Conservation (phyloP, 169 alveolate species). For the Haemoproteus tartakovskyi region DNA sequence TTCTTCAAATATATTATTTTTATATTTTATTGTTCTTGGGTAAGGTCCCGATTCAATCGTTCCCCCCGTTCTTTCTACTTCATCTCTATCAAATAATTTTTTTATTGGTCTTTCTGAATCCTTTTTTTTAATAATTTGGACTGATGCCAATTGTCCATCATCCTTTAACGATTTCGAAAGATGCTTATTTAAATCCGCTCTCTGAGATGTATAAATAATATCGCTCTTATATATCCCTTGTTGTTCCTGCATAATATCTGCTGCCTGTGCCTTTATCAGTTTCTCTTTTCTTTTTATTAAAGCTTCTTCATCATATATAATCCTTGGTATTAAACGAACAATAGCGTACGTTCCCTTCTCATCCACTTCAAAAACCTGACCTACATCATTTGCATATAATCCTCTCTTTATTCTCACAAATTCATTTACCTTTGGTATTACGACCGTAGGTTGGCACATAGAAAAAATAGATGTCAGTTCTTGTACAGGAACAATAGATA, state of each 20-base stretch:
- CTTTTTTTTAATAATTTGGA: slow-evolving; percentile 38
- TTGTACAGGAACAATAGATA: slow-evolving; percentile 81
- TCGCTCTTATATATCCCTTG: slow-evolving; percentile 10
- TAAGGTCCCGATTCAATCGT: slow-evolving; percentile 80
- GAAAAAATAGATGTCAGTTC: slow-evolving; percentile 83
- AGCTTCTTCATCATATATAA: slow-evolving; percentile 60
- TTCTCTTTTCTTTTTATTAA: background rate
- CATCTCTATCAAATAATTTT: slow-evolving; percentile 80
- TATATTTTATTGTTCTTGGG: slow-evolving; percentile 84
- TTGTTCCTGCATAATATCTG: background rate
- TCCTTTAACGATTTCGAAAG: too few species aligned
- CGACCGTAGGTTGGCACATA: slow-evolving; percentile 74
- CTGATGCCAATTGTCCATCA: too few species aligned
- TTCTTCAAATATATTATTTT: slow-evolving; percentile 81
- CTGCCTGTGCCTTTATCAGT: background rate
- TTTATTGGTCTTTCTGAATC: slow-evolving; percentile 70
- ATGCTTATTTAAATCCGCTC: too few species aligned
- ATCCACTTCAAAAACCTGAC: slow-evolving; percentile 82
- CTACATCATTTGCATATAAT: slow-evolving; percentile 80
- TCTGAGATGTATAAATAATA: too few species aligned
- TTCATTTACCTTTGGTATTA: slow-evolving; percentile 78
- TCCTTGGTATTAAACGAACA: slow-evolving; percentile 81
- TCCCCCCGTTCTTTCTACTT: slow-evolving; percentile 82
- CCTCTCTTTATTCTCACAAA: slow-evolving; percentile 83
- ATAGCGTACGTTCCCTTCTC: slow-evolving; percentile 78